Conservation (phyloP, 768 basidiomycete species). For the Leccinum imitatum region DNA sequence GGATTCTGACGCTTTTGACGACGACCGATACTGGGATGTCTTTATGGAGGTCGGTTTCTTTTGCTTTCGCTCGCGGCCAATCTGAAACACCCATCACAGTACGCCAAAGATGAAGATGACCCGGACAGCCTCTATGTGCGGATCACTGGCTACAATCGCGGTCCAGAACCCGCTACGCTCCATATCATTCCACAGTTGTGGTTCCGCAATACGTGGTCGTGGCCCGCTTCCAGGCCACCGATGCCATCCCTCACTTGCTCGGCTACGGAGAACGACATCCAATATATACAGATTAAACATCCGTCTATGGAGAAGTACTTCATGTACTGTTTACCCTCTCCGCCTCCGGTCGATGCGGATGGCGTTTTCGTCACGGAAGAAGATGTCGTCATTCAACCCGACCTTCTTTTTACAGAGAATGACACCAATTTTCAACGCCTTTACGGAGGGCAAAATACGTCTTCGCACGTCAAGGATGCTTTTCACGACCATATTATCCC, state of each 20-base stretch:
- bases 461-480: constrained; percentile 89
- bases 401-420: constrained; percentile 94
- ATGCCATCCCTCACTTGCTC: constrained; percentile 63
- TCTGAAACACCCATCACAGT: constrained; percentile 46
- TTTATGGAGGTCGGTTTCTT: constrained; percentile 80
- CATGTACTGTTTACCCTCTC: constrained; percentile 88
- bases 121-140: constrained; percentile 88
- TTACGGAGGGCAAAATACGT: constrained; percentile 84
- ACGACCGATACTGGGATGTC: constrained; percentile 96
- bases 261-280: constrained; percentile 46
- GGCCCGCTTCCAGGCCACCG: constrained; percentile 67
- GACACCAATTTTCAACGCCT: constrained; percentile 93
- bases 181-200: constrained; percentile 95
- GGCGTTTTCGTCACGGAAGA: constrained; percentile 66
- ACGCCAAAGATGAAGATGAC: constrained; percentile 95
- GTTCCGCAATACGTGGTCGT: constrained; percentile 99
- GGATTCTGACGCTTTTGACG: constrained; percentile 89
- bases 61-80: constrained; percentile 6
- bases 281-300: constrained; percentile 71
- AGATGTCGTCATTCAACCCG: constrained; percentile 62
- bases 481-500: constrained; percentile 98
- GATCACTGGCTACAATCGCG: constrained; percentile 95
- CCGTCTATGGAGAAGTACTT: constrained; percentile 71
- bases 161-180: constrained; percentile 90
- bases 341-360: constrained; percentile 79